Evolutionary conservation across 441 rosid genomes (phyloP).

Genomic region (Corymbia citriodora): DNA sequence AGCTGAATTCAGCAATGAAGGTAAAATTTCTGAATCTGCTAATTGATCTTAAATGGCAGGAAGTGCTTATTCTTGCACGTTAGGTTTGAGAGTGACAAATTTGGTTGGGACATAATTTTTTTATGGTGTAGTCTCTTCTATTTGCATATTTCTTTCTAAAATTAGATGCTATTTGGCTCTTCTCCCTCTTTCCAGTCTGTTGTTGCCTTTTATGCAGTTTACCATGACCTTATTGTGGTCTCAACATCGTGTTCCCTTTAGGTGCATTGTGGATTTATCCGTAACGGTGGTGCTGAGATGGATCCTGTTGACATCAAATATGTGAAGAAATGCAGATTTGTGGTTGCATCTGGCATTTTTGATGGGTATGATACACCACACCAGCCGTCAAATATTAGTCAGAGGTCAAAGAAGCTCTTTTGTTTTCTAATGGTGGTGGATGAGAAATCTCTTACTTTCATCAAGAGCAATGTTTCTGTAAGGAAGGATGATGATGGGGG

Average conservation of each 20-base stretch:
- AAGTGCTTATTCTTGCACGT: neutral
- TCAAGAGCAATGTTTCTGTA: conserved; percentile 55
- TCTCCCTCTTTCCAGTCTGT: neutral
- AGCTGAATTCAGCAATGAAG: conserved; percentile 70
- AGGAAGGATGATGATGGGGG: conserved; percentile 60
- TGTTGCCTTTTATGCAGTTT: neutral
- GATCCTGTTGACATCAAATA: conserved; percentile 50
- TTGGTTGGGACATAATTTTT: neutral
- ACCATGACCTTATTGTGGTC: neutral
- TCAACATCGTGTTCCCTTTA: conserved; percentile 17
- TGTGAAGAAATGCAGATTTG: conserved; percentile 75
- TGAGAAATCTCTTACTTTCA: conserved; percentile 65
- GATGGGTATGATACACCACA: conserved; percentile 91
- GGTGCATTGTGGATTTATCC: conserved; percentile 90
- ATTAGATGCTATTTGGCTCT: neutral
- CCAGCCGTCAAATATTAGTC: conserved; percentile 82
- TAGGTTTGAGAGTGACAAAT: neutral
- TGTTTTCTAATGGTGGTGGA: conserved; percentile 94
- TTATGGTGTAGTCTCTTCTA: neutral
- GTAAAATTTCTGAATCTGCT: conserved; percentile 19
- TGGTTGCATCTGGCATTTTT: conserved; percentile 90
- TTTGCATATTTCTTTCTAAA: neutral
- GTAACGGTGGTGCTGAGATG: conserved; percentile 82
- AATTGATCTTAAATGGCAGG: neutral
- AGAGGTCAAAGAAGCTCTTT: conserved; percentile 69